These are phyloP conservation scores for Venustampulla echinocandica DNA, from an alignment of 495 filamentous ascomycete genomes.

Conservation along the genomic window DNA sequence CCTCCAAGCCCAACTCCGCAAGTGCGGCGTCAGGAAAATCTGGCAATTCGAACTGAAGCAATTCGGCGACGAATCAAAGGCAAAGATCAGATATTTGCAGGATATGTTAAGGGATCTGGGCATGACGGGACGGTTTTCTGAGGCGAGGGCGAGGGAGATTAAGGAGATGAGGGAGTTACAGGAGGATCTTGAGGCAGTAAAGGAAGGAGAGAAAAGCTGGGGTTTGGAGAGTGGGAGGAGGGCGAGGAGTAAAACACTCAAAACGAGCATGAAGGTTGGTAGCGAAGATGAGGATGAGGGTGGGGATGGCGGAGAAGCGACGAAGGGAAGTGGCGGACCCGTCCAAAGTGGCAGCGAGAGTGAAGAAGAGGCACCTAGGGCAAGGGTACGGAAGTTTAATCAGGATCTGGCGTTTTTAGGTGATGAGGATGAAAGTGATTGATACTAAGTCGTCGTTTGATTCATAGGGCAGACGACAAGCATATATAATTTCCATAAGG, in stretches of 20 bases:
- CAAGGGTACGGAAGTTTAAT: too few relatives aligned
- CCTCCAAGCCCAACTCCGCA: conserved; percentile 79
- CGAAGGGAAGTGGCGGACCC: conserved; percentile 30
- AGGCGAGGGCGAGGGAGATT: conserved; percentile 75
- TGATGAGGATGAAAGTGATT: too few relatives aligned
- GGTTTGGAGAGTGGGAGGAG: conserved; percentile 40
- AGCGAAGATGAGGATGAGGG: conserved; percentile 31
- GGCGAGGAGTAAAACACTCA: conserved; percentile 25
- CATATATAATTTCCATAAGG: too few relatives aligned
- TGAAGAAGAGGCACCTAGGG: too few relatives aligned
- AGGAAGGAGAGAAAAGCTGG: conserved; percentile 71
- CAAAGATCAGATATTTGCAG: conserved; percentile 77
- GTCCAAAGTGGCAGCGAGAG: conserved; percentile 11
- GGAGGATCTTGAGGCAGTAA: conserved; percentile 72
- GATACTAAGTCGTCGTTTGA: too few relatives aligned
- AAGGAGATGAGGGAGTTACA: conserved; percentile 74
- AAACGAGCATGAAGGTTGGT: conserved; percentile 19
- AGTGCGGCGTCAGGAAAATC: conserved; percentile 90
- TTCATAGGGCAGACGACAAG: too few relatives aligned
- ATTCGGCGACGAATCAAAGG: conserved; percentile 55
- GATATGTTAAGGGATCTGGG: conserved; percentile 68
- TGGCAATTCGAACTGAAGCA: conserved; percentile 80
- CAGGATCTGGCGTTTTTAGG: too few relatives aligned
- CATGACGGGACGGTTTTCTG: conserved; percentile 80
- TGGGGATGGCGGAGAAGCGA: conserved; percentile 36